A percentile compares a stretch with the other conserved stretches of the same genome.
Evolutionary conservation across 805 yeast species (phyloP).

Genomic region (Yarrowia osloensis): DNA sequence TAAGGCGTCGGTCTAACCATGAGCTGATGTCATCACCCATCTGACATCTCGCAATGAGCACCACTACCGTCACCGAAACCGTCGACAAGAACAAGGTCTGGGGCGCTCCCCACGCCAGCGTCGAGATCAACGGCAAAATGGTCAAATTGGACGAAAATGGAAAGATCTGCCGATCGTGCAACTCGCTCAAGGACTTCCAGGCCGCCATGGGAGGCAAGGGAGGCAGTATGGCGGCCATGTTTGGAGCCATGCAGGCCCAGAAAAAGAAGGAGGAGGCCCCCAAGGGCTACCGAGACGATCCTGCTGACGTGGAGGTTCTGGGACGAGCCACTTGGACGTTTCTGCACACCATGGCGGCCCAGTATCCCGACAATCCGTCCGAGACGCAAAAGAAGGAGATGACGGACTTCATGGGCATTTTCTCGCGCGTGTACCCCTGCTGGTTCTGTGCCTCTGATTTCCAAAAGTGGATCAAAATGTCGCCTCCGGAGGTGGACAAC

Average conservation of each 20-base stretch:
- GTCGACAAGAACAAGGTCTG: constrained; percentile 13
- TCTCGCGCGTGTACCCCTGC: constrained; percentile 87
- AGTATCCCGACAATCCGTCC: constrained; percentile 73
- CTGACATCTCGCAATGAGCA: not conserved
- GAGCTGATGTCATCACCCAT: no score
- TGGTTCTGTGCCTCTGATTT: constrained; percentile 92
- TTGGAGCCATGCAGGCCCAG: constrained; percentile 32
- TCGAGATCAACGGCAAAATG: constrained; percentile 26
- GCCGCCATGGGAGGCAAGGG: constrained; percentile 48
- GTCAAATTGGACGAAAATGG: constrained; percentile 27
- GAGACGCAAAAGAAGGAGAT: constrained; percentile 66
- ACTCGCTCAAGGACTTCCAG: constrained; percentile 76
- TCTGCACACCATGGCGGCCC: constrained; percentile 85
- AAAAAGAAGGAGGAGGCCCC: constrained; percentile 34
- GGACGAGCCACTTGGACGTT: constrained; percentile 93
- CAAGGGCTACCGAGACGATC: constrained; percentile 57
- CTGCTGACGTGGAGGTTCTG: constrained; percentile 79
- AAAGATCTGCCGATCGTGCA: constrained; percentile 81
- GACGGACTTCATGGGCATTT: constrained; percentile 64
- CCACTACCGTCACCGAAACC: not conserved
- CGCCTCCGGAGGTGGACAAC: constrained; percentile 45
- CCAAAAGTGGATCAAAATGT: constrained; percentile 54
- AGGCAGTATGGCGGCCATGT: constrained; percentile 36
- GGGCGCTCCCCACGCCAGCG: constrained; percentile 27
- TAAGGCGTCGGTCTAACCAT: not conserved